Conservation (phyloP, 805 yeast species). For the Blastobotrys terrestris region DNA sequence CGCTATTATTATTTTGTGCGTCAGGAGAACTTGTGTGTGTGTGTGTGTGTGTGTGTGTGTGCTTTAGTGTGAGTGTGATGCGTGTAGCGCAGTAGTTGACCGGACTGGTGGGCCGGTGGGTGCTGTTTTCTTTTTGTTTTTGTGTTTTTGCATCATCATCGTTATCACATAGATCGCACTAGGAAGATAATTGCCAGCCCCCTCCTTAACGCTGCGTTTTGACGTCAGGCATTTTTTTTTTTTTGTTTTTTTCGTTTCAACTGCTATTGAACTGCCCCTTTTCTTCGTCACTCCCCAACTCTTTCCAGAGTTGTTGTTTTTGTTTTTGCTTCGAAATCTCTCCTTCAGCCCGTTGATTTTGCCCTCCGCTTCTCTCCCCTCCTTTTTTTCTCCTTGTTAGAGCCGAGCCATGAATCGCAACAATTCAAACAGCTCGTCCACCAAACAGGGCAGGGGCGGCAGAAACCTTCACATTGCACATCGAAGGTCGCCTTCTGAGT, state of each 20-base stretch:
- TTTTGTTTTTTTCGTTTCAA: not conserved
- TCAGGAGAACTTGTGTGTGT: not conserved
- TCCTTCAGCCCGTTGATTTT: not conserved
- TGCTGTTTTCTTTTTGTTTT: not conserved
- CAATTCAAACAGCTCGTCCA: not conserved
- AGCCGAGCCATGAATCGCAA: not conserved
- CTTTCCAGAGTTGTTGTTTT: not conserved
- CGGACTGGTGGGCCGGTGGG: not conserved
- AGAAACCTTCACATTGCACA: conserved; percentile 88
- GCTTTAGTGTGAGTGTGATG: not conserved
- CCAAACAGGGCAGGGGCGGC: conserved; percentile 14
- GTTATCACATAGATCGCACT: not conserved
- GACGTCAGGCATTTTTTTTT: not conserved
- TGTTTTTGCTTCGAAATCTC: not conserved
- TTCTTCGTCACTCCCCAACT: too few relatives aligned
- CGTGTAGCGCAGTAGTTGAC: not conserved
- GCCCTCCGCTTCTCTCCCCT: not conserved
- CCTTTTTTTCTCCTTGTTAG: not conserved
- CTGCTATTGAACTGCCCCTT: not conserved
- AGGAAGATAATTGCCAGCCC: not conserved
- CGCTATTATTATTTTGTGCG: not conserved
- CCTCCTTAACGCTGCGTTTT: not conserved
- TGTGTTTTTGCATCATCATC: not conserved
- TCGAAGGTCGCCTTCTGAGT: conserved; percentile 90
- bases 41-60: too few relatives aligned